These are phyloP conservation scores for Powellomyces hirtus DNA, from an alignment of 192 early-diverging fungal species.

Conservation along the genomic window DNA sequence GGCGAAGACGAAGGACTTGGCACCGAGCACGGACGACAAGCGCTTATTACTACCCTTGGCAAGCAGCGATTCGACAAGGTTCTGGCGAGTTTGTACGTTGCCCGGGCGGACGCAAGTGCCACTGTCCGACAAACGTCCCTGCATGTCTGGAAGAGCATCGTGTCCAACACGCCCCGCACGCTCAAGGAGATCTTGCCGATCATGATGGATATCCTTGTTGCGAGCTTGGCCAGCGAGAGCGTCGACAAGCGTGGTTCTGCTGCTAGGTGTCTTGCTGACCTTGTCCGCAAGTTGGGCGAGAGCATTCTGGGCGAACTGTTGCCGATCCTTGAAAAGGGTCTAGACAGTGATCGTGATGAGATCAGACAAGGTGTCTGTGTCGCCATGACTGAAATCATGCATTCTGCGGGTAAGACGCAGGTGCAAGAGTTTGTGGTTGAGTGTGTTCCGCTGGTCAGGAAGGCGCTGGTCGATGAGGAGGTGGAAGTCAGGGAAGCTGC, in stretches of 20 bases:
- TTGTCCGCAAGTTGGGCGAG: slow-evolving; percentile 95
- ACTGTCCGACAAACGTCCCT: slow-evolving; percentile 87
- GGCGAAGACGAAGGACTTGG: slow-evolving; percentile 57
- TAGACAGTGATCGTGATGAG: slow-evolving; percentile 63
- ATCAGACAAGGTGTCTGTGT: slow-evolving; percentile 91
- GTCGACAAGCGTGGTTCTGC: slow-evolving; percentile 83
- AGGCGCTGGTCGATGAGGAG: slow-evolving; percentile 82
- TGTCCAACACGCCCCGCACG: slow-evolving; percentile 94
- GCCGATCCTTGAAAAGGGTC: slow-evolving; percentile 84
- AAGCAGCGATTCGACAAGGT: slow-evolving; percentile 80
- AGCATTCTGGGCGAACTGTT: slow-evolving; percentile 80
- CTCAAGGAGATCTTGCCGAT: slow-evolving; percentile 89
- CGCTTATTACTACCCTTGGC: slow-evolving; percentile 78
- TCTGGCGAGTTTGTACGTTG: slow-evolving; percentile 89
- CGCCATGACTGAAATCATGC: slow-evolving; percentile 90
- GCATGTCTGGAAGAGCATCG: slow-evolving; percentile 93
- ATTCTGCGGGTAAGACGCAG: slow-evolving; percentile 73
- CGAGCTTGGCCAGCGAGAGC: slow-evolving; percentile 68
- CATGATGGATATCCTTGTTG: slow-evolving; percentile 90
- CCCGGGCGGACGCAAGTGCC: slow-evolving; percentile 73
- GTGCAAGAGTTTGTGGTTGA: slow-evolving; percentile 81
- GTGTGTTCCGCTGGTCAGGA: slow-evolving; percentile 79
- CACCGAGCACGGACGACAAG: slow-evolving; percentile 66
- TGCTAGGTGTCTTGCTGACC: slow-evolving; percentile 87
- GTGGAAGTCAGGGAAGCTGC: slow-evolving; percentile 89